These are phyloP conservation scores for Nakazawaea ishiwadae DNA, from an alignment of 805 yeast genomes.

Conservation along the genomic window DNA sequence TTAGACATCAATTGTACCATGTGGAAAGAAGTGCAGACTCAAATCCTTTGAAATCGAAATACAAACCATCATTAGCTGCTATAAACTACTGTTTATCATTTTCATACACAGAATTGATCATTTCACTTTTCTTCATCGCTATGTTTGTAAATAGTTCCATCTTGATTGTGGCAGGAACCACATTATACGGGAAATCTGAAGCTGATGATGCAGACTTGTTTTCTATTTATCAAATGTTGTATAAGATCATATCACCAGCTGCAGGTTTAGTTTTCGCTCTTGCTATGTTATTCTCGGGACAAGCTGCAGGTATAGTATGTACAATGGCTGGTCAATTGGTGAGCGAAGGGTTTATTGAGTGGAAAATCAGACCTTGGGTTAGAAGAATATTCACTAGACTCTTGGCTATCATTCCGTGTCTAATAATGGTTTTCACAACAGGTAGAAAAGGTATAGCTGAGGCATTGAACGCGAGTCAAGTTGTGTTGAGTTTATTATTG, in stretches of 20 bases:
- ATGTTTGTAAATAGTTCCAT: constrained; percentile 80
- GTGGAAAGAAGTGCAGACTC: constrained; percentile 21
- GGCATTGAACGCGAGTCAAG: constrained; percentile 78
- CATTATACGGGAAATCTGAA: constrained; percentile 60
- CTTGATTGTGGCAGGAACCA: constrained; percentile 70
- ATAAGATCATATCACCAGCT: constrained; percentile 53
- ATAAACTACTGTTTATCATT: constrained; percentile 62
- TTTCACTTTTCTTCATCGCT: constrained; percentile 72
- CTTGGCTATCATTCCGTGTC: constrained; percentile 73
- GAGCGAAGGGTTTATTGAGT: constrained; percentile 76
- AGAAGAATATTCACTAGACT: constrained; percentile 68
- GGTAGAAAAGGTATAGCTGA: constrained; percentile 62
- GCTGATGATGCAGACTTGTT: constrained; percentile 72
- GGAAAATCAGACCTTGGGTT: constrained; percentile 78
- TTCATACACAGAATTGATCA: constrained; percentile 59
- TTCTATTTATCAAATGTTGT: constrained; percentile 59
- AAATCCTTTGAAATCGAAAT: constrained; percentile 38
- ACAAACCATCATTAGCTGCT: constrained; percentile 65
- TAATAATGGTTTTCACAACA: constrained; percentile 57
- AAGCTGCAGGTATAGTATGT: constrained; percentile 83
- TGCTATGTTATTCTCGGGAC: constrained; percentile 75
- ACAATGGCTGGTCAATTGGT: constrained; percentile 90
- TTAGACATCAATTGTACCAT: constrained; percentile 19
- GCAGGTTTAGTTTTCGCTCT: constrained; percentile 80
- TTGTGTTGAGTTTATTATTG: constrained; percentile 66